Conservation (phyloP, 2,329 filamentous ascomycete species). For the Arthrobotrys musiformis region DNA sequence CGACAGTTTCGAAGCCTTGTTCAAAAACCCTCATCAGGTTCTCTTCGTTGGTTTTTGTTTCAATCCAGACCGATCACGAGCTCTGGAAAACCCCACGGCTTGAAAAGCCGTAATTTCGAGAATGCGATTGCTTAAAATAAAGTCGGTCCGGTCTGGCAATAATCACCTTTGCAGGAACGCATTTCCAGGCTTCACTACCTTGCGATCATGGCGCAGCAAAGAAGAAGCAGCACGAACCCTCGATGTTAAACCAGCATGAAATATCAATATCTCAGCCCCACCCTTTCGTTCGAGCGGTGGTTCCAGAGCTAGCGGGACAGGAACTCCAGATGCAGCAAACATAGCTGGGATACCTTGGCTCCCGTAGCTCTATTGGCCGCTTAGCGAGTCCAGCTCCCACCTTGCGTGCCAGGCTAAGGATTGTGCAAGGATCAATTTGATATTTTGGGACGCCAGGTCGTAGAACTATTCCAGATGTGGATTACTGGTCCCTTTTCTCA, state of each 20-base stretch:
- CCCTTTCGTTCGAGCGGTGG: not conserved
- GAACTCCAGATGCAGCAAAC: slow-evolving; percentile 36
- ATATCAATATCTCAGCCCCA: slow-evolving; percentile 34
- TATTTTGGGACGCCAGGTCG: slow-evolving; percentile 27
- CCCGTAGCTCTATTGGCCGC: slow-evolving; percentile 24
- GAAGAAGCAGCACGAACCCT: not conserved
- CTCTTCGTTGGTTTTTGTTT: not conserved
- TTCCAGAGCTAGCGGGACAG: slow-evolving; percentile 16
- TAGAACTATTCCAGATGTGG: slow-evolving; percentile 48
- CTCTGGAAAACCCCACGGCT: not conserved
- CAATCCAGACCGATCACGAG: not conserved
- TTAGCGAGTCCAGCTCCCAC: slow-evolving; percentile 26
- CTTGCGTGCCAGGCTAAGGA: slow-evolving; percentile 25
- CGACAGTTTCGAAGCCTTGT: not conserved
- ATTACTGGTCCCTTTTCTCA: slow-evolving; percentile 29
- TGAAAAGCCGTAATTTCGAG: not conserved
- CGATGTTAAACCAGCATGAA: slow-evolving; percentile 9
- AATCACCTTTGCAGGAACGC: slow-evolving; percentile 30
- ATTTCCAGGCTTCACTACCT: slow-evolving; percentile 37
- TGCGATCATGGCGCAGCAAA: slow-evolving; percentile 47
- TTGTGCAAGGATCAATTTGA: slow-evolving; percentile 50
- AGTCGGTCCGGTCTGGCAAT: slow-evolving; percentile 6
- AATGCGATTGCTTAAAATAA: slow-evolving; percentile 46
- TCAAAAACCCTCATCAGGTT: not conserved
- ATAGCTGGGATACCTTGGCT: slow-evolving; percentile 13